phyloP scores from a whole-genome alignment of 495 filamentous ascomycete species.

The Hypoxylon trugodes region DNA sequence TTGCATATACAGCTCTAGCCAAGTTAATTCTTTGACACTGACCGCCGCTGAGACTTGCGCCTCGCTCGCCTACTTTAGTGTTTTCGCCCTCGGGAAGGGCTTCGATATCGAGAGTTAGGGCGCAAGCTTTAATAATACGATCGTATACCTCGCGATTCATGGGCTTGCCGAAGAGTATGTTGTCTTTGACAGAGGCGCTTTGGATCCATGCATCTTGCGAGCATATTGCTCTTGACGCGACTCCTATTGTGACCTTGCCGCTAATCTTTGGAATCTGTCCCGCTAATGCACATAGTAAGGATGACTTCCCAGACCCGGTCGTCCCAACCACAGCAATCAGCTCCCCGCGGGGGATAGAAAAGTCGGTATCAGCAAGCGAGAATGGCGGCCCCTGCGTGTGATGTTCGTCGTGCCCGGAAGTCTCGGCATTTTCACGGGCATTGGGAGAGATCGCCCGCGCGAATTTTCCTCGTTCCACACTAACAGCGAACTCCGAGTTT shows the following conservation, averaged over 20 bases:
- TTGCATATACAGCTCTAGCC: conserved; percentile 75
- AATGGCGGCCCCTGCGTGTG: conserved; percentile 62
- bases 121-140: conserved; percentile 68
- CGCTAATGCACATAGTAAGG: conserved; percentile 63
- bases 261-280: conserved; percentile 66
- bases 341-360: conserved; percentile 72
- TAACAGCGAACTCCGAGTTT: conserved; percentile 65
- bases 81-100: conserved; percentile 71
- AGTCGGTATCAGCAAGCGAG: conserved; percentile 65
- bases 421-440: conserved; percentile 51
- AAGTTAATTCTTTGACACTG: conserved; percentile 75
- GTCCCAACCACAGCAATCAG: conserved; percentile 68
- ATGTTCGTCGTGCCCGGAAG: conserved; percentile 27
- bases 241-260: conserved; percentile 49
- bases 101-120: conserved; percentile 68
- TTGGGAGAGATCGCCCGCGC: conserved; percentile 63
- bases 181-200: conserved; percentile 61
- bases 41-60: conserved; percentile 74
- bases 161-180: conserved; percentile 65
- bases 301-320: conserved; percentile 67
- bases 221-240: conserved; percentile 50
- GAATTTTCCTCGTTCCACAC: conserved; percentile 69
- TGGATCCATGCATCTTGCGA: conserved; percentile 67
- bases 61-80: conserved; percentile 75
- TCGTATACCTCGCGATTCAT: conserved; percentile 57